These are phyloP conservation scores for Chalciporus pseudorubinellus DNA, from an alignment of 768 basidiomycete genomes.

Conservation along the genomic window DNA sequence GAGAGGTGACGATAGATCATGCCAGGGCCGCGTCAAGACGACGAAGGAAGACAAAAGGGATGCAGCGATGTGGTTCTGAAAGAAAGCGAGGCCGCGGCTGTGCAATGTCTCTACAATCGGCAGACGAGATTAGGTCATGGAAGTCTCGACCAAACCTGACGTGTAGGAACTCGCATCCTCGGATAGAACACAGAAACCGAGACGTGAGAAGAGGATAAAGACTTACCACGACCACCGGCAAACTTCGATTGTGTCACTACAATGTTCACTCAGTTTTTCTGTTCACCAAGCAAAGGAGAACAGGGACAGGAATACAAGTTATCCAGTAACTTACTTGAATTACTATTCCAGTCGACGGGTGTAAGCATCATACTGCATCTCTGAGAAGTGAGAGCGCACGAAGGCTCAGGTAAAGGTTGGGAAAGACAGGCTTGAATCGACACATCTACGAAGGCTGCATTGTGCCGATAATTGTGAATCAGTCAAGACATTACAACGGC, in stretches of 20 bases:
- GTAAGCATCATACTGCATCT: neutral
- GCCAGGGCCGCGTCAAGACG: neutral
- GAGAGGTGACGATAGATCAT: too few relatives aligned
- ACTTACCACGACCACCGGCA: slow-evolving; percentile 7
- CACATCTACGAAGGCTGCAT: slow-evolving; percentile 11
- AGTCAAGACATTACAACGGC: neutral
- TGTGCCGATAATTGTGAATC: too few relatives aligned
- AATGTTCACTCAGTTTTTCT: neutral
- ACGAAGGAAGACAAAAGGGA: too few relatives aligned
- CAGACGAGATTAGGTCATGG: neutral
- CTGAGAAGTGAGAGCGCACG: neutral
- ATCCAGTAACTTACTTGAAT: slow-evolving; percentile 5
- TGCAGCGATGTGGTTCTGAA: neutral
- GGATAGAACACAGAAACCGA: neutral
- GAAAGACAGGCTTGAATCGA: slow-evolving; percentile 13
- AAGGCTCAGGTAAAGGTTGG: neutral
- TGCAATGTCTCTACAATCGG: neutral
- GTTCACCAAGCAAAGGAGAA: too few relatives aligned
- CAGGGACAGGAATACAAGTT: too few relatives aligned
- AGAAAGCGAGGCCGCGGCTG: neutral
- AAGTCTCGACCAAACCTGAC: too few relatives aligned
- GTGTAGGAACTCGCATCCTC: neutral
- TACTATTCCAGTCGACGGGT: slow-evolving; percentile 9
- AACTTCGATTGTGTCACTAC: slow-evolving; percentile 1
- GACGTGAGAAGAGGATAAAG: neutral